Evolutionary conservation across 129 eudicot genomes (phyloP).

Genomic region (Oenanthe sinensis): DNA sequence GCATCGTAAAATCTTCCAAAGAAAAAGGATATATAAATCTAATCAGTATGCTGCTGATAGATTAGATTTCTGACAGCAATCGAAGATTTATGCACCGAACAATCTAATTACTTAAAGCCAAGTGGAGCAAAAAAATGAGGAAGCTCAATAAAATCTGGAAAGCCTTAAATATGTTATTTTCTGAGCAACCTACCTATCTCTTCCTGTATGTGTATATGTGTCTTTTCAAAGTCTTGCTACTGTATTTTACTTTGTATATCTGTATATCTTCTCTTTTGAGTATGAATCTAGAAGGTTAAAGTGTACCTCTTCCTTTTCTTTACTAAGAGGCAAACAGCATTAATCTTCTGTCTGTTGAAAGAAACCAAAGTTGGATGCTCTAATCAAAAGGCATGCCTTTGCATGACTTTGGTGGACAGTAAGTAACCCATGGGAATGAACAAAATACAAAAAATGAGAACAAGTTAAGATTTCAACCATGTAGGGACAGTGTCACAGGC

Average conservation of each 20-base stretch:
- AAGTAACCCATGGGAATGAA: background rate
- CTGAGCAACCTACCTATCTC: constrained; percentile 1
- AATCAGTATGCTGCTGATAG: background rate
- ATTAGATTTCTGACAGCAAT: background rate
- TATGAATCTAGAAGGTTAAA: constrained; percentile 4
- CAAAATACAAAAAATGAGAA: constrained; percentile 5
- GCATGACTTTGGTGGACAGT: constrained; percentile 5
- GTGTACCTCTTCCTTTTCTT: background rate
- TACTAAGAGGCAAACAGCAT: background rate
- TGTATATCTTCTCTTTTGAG: background rate
- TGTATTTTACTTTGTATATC: background rate
- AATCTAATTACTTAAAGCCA: background rate
- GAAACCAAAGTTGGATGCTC: constrained; percentile 16
- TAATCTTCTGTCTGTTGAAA: constrained; percentile 10
- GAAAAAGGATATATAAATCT: background rate
- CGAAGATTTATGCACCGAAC: background rate
- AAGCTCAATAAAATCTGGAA: background rate
- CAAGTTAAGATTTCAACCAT: constrained; percentile 13
- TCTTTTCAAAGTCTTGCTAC: background rate
- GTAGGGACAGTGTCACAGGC: constrained; percentile 17
- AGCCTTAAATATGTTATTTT: background rate
- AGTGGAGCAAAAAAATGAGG: background rate
- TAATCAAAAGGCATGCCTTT: constrained; percentile 5
- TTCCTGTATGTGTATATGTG: constrained; percentile 3
- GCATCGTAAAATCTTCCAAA: constrained; percentile 13